Base-by-base conservation (phyloP, 768 basidiomycete genomes). In the Boletus vermiculosoides region DNA sequence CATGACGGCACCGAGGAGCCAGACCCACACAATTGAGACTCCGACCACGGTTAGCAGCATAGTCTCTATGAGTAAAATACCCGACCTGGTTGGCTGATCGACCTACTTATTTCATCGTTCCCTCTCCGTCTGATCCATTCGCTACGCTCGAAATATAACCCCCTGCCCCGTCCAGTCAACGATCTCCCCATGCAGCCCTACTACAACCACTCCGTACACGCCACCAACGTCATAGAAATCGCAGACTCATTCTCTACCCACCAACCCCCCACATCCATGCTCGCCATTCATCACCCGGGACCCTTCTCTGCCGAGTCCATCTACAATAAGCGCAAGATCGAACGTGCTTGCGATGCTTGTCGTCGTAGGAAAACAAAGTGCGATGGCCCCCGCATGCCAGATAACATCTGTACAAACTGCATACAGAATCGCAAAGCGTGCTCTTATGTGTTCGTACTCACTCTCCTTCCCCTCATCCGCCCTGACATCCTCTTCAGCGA, bases 341-440 rank as follows among this genome's bases (percentile, higher is more conserved):
- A 82, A 34, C 74, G 84, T 18, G 83, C 84, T 12, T 86, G 85
- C 59, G 85, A 86, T 62, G 76, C 74, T 31, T 86, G 85, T 62
- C 73, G 85, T 16, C 75, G 80, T 33, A 77, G 79, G 44, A 86
- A 86, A 69, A 82, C 80, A 40, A 81, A 78, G 62, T 86, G 85
- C 63, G 83, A 86, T 65, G 84, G 84, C 9, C 77, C 83, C 15
- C 77, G 73, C 62, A 80, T 78, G 74, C 65, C 70, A 5, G 74
- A 79, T 54, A 78, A 80, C 53, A 56, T 77, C 22, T 87, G 86
- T 63, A 77, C 86, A 37, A 86, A 83, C 66, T 87, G 86, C 66
- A 49, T 73, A 9, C 78, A 80, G 58, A 68, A 75, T 55, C 71
- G 74, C 57, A 83, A 81, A 59, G 63, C 72, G 4, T 87, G 86